Base-by-base conservation (phyloP, 768 basidiomycete species). In the Suillus occidentalis region DNA sequence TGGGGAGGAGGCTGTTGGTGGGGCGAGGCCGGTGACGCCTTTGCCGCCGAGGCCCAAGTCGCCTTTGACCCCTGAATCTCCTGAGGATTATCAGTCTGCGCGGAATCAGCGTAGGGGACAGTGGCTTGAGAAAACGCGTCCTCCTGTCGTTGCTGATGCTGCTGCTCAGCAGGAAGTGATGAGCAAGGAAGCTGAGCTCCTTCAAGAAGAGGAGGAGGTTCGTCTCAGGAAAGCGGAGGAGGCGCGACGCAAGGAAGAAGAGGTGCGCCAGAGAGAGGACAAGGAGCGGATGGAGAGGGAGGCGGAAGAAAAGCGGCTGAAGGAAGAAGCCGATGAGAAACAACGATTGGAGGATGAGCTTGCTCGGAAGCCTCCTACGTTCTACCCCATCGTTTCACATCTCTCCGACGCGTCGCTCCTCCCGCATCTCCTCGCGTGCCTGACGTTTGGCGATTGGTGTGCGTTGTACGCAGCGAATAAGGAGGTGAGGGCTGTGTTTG, bases 381-480 rank as follows among this genome's bases (percentile, higher is more conserved):
- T 77, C 36, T 87, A 87, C 68, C 85, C 87, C 0, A 74, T 95
- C 40, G 73, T 79, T n/a, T 68, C 75, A 6, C 89, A 90, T 73
- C 72, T 94, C 43, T 70, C 82, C 8, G 75, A 86, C 55, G 79
- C 84, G 0, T 76, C 77, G 40, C 74, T 94, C 16, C 79, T 95
- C 8, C 73, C 79, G 0, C 68, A 73, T 7, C 72, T 94, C 31
- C 77, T 95, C n/a, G 70, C 74, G 5, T 88, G 84, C 70, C 70
- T 94, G 61, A 79, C 86, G n/a, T 95, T 91, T 70, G 84, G 81
- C 63, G 90, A 94, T 50, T 92, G 90, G 87, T 84, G 87, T 65
- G 73, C 81, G 13, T 76, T 94, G 18, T 85, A 85, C 56, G 39
- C 82, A 20, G 75, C 88, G 14, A 87, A 84, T 71, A 85, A 86